These are phyloP conservation scores for Zymoseptoria crescenta DNA, from an alignment of 2,329 filamentous ascomycete genomes.

Conservation along the genomic window DNA sequence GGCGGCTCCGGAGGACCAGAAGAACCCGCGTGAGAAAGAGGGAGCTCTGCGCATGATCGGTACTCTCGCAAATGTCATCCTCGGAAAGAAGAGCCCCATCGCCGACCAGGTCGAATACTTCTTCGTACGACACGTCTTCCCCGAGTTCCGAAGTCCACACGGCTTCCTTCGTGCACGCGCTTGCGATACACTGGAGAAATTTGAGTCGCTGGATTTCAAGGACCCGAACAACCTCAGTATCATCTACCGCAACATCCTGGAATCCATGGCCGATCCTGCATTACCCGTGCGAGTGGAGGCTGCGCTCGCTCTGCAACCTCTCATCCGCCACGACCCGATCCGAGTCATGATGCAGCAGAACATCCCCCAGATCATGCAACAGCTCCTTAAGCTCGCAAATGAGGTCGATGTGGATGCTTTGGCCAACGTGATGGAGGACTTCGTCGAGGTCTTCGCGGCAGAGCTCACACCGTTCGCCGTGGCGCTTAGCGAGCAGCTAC, in stretches of 20 bases:
- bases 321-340: constrained; percentile 93
- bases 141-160: constrained; percentile 86
- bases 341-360: constrained; percentile 93
- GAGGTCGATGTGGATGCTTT: constrained; percentile 96
- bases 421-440: constrained; percentile 99
- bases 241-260: constrained; percentile 93
- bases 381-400: constrained; percentile 91
- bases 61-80: constrained; percentile 83
- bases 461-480: constrained; percentile 96
- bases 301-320: constrained; percentile 83
- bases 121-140: constrained; percentile 95
- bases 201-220: constrained; percentile 94
- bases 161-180: constrained; percentile 90
- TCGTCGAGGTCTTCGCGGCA: constrained; percentile 95
- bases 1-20: constrained; percentile 71
- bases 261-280: constrained; percentile 92
- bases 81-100: constrained; percentile 97
- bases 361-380: constrained; percentile 99
- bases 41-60: constrained; percentile 96
- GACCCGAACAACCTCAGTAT: constrained; percentile 90
- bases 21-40: constrained; percentile 92
- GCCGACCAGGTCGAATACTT: constrained; percentile 98
- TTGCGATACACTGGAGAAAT: constrained; percentile 96
- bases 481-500: constrained; percentile 86
- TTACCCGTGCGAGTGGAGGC: constrained; percentile 92